phyloP scores from a whole-genome alignment of 805 yeast species.

The Cyberlindnera euphorbiiphila region DNA sequence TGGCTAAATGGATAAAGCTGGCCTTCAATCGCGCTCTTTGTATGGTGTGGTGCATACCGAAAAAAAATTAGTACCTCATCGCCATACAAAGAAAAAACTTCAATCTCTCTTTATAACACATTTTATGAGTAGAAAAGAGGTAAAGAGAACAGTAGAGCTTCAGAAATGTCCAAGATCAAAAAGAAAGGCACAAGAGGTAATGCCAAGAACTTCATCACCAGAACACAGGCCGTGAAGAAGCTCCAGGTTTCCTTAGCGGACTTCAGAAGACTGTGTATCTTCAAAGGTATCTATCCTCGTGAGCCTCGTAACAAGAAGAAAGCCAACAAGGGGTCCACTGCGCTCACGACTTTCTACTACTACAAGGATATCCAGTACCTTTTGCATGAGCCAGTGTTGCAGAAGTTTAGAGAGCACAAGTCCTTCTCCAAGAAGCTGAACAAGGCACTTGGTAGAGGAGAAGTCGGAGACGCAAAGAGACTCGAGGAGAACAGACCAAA shows the following conservation, averaged over 20 bases:
- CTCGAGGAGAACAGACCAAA: constrained; percentile 77
- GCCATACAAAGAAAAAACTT: constrained; percentile 5
- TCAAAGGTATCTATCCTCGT: constrained; percentile 96
- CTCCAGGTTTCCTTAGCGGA: constrained; percentile 93
- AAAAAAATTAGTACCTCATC: constrained; percentile 10
- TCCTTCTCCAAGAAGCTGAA: constrained; percentile 88
- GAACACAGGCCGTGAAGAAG: constrained; percentile 91
- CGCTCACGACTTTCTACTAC: constrained; percentile 92
- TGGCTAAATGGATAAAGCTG: neutral
- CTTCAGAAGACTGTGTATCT: constrained; percentile 93
- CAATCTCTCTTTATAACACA: neutral
- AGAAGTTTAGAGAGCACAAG: constrained; percentile 92
- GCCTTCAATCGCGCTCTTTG: neutral
- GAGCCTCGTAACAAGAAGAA: constrained; percentile 94
- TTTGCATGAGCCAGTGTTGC: constrained; percentile 89
- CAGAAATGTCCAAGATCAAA: constrained; percentile 38
- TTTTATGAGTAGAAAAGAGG: too few relatives aligned
- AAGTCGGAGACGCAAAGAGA: constrained; percentile 80
- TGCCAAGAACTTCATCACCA: constrained; percentile 86
- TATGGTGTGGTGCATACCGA: constrained; percentile 4
- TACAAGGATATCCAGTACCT: constrained; percentile 91
- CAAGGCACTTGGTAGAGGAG: constrained; percentile 88
- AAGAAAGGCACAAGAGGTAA: constrained; percentile 84
- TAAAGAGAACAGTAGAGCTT: too few relatives aligned
- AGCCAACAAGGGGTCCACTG: constrained; percentile 97